These are phyloP conservation scores for Colletotrichum sp. DNA, from an alignment of 2,329 filamentous ascomycete species.

Conservation along the genomic window DNA sequence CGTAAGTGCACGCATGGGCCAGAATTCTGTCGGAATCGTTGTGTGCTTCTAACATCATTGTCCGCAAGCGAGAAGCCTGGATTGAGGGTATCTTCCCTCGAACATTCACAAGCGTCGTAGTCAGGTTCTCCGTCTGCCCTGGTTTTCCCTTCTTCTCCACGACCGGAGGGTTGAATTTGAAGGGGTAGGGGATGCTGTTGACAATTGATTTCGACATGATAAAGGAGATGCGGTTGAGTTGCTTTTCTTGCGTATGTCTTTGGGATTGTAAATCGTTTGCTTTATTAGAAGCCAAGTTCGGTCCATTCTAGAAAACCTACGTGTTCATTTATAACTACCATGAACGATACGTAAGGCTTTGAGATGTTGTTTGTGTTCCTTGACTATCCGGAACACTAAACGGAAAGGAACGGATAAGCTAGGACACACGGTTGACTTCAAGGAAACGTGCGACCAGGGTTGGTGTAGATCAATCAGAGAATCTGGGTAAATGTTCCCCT, in stretches of 20 bases:
- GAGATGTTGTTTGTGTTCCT: background rate
- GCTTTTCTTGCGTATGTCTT: background rate
- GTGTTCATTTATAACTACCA: background rate
- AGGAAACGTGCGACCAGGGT: background rate
- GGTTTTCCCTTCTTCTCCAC: background rate
- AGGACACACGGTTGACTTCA: background rate
- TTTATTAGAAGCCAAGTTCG: background rate
- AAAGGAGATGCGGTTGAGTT: background rate
- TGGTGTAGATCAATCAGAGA: background rate
- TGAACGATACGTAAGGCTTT: background rate
- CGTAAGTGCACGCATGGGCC: conserved; percentile 47
- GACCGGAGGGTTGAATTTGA: conserved; percentile 27
- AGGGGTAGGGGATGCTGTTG: conserved; percentile 35
- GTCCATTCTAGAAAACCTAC: background rate
- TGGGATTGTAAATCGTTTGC: background rate
- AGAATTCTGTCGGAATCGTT: conserved; percentile 45
- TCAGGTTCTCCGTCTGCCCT: background rate
- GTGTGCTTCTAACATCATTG: conserved; percentile 43
- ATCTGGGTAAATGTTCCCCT: background rate
- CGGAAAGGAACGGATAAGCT: background rate
- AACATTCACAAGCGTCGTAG: conserved; percentile 29
- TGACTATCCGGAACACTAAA: background rate
- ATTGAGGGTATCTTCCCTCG: conserved; percentile 39
- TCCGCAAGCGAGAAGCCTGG: conserved; percentile 28
- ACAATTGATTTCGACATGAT: conserved; percentile 30